phyloP scores from a whole-genome alignment of 306 rosid species.

The Citrullus colocynthis region DNA sequence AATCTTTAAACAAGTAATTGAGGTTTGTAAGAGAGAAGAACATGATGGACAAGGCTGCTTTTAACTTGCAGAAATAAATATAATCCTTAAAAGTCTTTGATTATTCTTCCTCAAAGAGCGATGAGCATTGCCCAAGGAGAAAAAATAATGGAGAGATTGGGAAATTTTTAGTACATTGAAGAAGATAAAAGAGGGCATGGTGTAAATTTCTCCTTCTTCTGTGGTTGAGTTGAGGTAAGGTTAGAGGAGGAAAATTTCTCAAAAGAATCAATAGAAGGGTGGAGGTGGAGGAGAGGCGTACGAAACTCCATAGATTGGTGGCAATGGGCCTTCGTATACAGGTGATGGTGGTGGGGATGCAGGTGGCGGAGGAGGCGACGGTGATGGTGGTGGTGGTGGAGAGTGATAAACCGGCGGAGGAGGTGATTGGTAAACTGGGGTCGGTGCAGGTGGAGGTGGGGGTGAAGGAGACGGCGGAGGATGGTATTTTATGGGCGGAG shows the following conservation, averaged over 20 bases:
- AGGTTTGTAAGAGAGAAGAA: constrained; percentile 4
- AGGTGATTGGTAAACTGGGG: constrained; percentile 25
- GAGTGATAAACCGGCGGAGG: constrained; percentile 16
- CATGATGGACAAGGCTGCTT: not conserved
- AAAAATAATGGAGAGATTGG: constrained; percentile 11
- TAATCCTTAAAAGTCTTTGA: not conserved
- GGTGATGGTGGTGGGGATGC: constrained; percentile 48
- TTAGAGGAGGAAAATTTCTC: constrained; percentile 67
- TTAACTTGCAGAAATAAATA: constrained; percentile 2
- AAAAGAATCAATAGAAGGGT: constrained; percentile 90
- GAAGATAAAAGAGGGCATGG: constrained; percentile 26
- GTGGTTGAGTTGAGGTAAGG: constrained; percentile 19
- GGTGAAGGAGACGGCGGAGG: constrained; percentile 23
- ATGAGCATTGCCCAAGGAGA: constrained; percentile 55
- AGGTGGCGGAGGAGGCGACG: constrained; percentile 15
- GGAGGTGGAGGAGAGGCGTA: constrained; percentile 97
- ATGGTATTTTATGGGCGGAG: constrained; percentile 15
- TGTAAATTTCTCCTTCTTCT: constrained; percentile 16
- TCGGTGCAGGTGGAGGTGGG: not conserved
- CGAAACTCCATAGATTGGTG: constrained; percentile 67
- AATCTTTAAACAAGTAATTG: not conserved
- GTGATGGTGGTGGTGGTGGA: constrained; percentile 20
- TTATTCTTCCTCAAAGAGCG: constrained; percentile 32
- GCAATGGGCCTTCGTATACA: constrained; percentile 89
- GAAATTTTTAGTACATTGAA: constrained; percentile 8